Conservation (phyloP, 768 basidiomycete genomes). For the Naganishia onofrii region DNA sequence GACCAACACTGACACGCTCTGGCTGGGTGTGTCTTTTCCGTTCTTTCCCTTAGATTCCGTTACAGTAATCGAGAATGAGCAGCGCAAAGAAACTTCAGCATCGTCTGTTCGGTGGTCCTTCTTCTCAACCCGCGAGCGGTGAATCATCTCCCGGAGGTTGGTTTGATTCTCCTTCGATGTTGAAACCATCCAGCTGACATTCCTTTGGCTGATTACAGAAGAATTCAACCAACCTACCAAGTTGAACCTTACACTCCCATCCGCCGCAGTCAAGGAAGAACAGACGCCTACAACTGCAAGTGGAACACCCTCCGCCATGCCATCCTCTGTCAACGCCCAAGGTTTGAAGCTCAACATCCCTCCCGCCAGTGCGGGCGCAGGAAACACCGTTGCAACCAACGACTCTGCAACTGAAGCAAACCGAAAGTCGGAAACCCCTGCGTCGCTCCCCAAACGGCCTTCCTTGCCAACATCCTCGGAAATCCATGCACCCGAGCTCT, state of each 20-base stretch:
- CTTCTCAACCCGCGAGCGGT: slow-evolving; percentile 34
- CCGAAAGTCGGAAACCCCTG: background rate
- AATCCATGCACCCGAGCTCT: background rate
- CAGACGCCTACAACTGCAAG: background rate
- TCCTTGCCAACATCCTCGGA: slow-evolving; percentile 34
- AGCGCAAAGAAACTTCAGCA: slow-evolving; percentile 68
- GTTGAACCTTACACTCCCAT: slow-evolving; percentile 2
- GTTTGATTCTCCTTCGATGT: slow-evolving; percentile 16
- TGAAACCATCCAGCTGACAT: too few relatives aligned
- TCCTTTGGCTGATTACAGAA: background rate
- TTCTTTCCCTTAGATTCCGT: background rate
- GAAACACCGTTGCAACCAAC: background rate
- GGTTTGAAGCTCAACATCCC: slow-evolving; percentile 49
- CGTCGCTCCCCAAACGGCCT: slow-evolving; percentile 46
- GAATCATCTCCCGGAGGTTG: slow-evolving; percentile 5
- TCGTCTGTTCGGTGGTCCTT: slow-evolving; percentile 62
- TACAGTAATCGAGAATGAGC: slow-evolving; percentile 49
- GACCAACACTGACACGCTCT: background rate
- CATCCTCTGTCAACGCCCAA: slow-evolving; percentile 20
- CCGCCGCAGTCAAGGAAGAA: slow-evolving; percentile 1
- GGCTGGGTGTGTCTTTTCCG: background rate
- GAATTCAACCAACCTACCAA: slow-evolving; percentile 6
- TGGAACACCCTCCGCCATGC: slow-evolving; percentile 15
- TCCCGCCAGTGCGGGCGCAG: slow-evolving; percentile 28
- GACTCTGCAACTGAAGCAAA: background rate